Evolutionary conservation across 495 filamentous ascomycete species (phyloP).

Genomic region (Umbilicaria muhlenbergii): DNA sequence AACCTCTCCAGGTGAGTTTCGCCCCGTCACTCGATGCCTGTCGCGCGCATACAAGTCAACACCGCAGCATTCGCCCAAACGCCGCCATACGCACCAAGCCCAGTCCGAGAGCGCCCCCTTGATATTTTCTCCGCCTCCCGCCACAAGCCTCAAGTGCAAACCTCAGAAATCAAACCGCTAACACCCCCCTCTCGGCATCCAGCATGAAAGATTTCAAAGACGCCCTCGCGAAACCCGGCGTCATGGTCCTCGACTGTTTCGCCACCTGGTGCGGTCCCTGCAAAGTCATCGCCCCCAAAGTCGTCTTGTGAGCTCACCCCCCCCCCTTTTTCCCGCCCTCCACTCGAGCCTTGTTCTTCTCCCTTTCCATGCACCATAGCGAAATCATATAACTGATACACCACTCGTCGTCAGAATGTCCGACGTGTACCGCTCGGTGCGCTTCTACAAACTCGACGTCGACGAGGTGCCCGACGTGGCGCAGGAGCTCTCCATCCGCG

Average conservation of each 20-base stretch:
- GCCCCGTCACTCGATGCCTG: background rate
- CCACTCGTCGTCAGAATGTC: slow-evolving; percentile 21
- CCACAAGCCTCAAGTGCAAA: background rate
- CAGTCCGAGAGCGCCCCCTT: too few relatives aligned
- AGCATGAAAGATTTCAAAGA: slow-evolving; percentile 49
- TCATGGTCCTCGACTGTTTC: slow-evolving; percentile 74
- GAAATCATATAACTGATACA: slow-evolving; percentile 3
- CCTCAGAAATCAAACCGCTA: background rate
- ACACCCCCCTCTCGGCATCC: slow-evolving; percentile 5
- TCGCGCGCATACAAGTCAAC: background rate
- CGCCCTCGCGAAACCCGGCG: slow-evolving; percentile 29
- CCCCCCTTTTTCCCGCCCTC: slow-evolving; percentile 13
- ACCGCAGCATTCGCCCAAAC: background rate
- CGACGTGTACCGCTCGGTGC: slow-evolving; percentile 34
- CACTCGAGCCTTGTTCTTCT: background rate
- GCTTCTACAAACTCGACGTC: slow-evolving; percentile 89
- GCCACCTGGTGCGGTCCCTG: slow-evolving; percentile 93
- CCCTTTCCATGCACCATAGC: slow-evolving; percentile 6
- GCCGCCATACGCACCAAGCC: too few relatives aligned
- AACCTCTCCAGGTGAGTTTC: slow-evolving; percentile 30
- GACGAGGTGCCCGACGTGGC: slow-evolving; percentile 66
- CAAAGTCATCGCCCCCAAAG: slow-evolving; percentile 67
- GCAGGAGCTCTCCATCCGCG: slow-evolving; percentile 66
- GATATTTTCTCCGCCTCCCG: background rate
- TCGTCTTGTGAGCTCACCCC: slow-evolving; percentile 35